A percentile compares a stretch with the other conserved stretches of the same genome.
phyloP scores from a whole-genome alignment of 2,329 filamentous ascomycete species.

The Phyllosticta ampelicida region DNA sequence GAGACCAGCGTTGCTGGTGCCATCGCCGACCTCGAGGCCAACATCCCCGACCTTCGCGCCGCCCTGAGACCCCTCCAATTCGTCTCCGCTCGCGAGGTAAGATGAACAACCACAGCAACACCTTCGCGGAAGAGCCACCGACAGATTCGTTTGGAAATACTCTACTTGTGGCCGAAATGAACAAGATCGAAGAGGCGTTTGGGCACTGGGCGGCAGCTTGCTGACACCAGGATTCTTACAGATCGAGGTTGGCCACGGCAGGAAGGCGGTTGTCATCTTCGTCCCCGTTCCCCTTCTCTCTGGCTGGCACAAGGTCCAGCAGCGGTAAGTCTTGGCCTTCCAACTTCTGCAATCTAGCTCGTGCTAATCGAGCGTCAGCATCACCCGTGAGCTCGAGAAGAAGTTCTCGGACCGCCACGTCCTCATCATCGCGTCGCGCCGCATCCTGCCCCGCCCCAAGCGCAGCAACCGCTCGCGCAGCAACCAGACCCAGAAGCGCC shows the following conservation, averaged over 20 bases:
- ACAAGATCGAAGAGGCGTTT: constrained; percentile 39
- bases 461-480: constrained; percentile 93
- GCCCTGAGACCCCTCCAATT: constrained; percentile 97
- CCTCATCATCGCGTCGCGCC: constrained; percentile 96
- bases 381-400: constrained; percentile 99
- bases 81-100: constrained; percentile 98
- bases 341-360: background rate
- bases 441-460: constrained; percentile 97
- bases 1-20: constrained; percentile 95
- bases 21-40: constrained; percentile 98
- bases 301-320: constrained; percentile 99
- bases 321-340: constrained; percentile 64
- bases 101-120: constrained; percentile 32
- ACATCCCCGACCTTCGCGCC: constrained; percentile 95
- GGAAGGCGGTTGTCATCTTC: constrained; percentile 99
- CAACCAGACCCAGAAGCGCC: constrained; percentile 97
- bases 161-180: constrained; percentile 7
- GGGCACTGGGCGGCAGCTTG: constrained; percentile 45
- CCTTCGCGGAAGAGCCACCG: background rate
- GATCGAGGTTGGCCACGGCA: constrained; percentile 99
- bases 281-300: constrained; percentile 97
- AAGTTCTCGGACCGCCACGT: constrained; percentile 99
- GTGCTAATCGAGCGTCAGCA: constrained; percentile 41
- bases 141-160: background rate
- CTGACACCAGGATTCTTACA: constrained; percentile 52